phyloP scores from a whole-genome alignment of 1,139 yeast species.

The Hemisphaericaspora subhashii region DNA sequence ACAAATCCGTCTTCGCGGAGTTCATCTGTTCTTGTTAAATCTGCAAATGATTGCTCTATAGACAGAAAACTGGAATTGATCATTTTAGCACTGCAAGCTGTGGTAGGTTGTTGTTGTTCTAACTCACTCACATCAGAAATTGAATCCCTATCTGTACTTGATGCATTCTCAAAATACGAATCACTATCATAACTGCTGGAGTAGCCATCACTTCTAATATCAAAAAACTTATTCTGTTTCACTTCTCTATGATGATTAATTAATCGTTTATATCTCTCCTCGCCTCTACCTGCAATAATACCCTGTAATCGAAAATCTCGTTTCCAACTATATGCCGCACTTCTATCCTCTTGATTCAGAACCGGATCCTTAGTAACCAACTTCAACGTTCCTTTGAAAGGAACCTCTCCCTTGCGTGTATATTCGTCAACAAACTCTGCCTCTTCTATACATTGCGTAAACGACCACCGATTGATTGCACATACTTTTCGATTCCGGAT shows the following conservation, averaged over 20 bases:
- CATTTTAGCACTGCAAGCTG: neutral
- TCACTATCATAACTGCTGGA: constrained; percentile 13
- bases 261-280: constrained; percentile 19
- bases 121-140: neutral
- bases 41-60: constrained; percentile 7
- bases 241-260: constrained; percentile 19
- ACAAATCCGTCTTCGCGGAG: neutral
- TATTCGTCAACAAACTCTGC: constrained; percentile 18
- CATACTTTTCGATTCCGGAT: constrained; percentile 20
- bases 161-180: constrained; percentile 8
- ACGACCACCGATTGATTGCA: constrained; percentile 36
- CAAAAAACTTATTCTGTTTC: constrained; percentile 8
- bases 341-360: neutral
- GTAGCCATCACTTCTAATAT: constrained; percentile 10
- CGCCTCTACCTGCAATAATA: constrained; percentile 28
- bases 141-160: constrained; percentile 1
- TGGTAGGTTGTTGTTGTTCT: neutral
- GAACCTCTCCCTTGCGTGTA: constrained; percentile 3
- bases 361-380: neutral
- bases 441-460: constrained; percentile 33
- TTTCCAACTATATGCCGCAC: neutral
- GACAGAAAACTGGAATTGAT: constrained; percentile 5
- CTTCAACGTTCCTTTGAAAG: constrained; percentile 9
- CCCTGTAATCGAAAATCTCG: constrained; percentile 24
- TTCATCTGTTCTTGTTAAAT: too few species aligned